Conservation (phyloP, 768 basidiomycete species). For the Clavaria fumosa region DNA sequence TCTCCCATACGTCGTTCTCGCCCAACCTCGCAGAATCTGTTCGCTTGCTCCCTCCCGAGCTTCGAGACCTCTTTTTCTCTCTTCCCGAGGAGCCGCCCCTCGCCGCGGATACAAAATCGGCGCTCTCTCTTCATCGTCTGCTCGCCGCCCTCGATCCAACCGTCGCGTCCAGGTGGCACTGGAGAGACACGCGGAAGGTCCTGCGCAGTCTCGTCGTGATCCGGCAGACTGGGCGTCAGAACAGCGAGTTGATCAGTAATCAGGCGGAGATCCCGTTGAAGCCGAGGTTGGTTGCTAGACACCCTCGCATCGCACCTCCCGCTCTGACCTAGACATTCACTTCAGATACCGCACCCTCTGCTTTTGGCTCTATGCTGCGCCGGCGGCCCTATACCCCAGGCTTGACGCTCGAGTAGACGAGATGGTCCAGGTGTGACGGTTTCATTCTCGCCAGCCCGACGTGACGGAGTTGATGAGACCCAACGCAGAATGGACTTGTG, state of each 20-base stretch:
- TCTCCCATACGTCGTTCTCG: conserved; percentile 13
- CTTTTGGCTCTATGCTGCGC: conserved; percentile 82
- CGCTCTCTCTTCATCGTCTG: conserved; percentile 51
- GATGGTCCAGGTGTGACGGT: conserved; percentile 60
- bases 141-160: conserved; percentile 53
- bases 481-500: conserved; percentile 54
- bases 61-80: conserved; percentile 33
- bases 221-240: conserved; percentile 44
- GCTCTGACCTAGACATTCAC: conserved; percentile 2
- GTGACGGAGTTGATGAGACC: conserved; percentile 4
- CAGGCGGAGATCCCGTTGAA: conserved; percentile 31
- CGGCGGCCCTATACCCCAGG: conserved; percentile 42
- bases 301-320: conserved; percentile 2
- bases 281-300: conserved; percentile 35
- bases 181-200: conserved; percentile 88
- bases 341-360: conserved; percentile 69
- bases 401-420: conserved; percentile 71
- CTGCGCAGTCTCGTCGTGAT: conserved; percentile 64
- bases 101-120: conserved; percentile 39
- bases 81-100: conserved; percentile 48
- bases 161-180: conserved; percentile 84
- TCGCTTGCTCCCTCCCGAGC: conserved; percentile 28
- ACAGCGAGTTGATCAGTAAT: conserved; percentile 54
- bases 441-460: conserved; percentile 1
- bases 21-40: conserved; percentile 27